Evolutionary conservation across 352 stramenopile genomes (phyloP).

Genomic region (Globisporangium cederbergense): DNA sequence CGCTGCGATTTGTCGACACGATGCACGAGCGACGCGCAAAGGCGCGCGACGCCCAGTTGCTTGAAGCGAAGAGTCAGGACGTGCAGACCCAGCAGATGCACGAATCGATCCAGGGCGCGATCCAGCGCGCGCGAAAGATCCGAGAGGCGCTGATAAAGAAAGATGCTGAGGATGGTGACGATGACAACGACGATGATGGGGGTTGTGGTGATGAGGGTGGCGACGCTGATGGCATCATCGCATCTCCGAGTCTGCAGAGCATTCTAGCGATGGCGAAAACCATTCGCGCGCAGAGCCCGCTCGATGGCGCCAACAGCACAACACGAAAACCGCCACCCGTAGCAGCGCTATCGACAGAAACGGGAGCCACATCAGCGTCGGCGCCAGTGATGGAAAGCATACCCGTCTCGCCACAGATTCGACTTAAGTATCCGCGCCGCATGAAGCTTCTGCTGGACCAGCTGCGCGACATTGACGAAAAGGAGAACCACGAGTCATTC

Average conservation of each 20-base stretch:
- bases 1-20: conserved; percentile 23
- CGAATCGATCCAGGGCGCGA: conserved; percentile 40
- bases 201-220: conserved; percentile 7
- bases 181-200: neutral
- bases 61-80: conserved; percentile 16
- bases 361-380: neutral
- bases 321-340: neutral
- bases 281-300: conserved; percentile 12
- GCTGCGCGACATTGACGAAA: conserved; percentile 26
- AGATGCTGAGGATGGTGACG: conserved; percentile 11
- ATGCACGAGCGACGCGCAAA: neutral
- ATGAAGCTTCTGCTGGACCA: conserved; percentile 43
- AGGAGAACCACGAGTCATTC: conserved; percentile 33
- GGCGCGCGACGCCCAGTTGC: neutral
- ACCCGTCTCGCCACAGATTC: conserved; percentile 1
- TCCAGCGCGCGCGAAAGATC: conserved; percentile 39
- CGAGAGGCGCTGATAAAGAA: conserved; percentile 24
- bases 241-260: conserved; percentile 14
- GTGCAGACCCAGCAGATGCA: conserved; percentile 31
- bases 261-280: conserved; percentile 37
- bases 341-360: neutral
- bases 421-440: conserved; percentile 47
- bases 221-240: neutral
- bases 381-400: neutral
- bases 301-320: neutral